Percentiles rank a stretch among this genome's conserved stretches.
Evolutionary conservation across 306 rosid genomes (phyloP).

Genomic region (Glycyrrhiza uralensis): DNA sequence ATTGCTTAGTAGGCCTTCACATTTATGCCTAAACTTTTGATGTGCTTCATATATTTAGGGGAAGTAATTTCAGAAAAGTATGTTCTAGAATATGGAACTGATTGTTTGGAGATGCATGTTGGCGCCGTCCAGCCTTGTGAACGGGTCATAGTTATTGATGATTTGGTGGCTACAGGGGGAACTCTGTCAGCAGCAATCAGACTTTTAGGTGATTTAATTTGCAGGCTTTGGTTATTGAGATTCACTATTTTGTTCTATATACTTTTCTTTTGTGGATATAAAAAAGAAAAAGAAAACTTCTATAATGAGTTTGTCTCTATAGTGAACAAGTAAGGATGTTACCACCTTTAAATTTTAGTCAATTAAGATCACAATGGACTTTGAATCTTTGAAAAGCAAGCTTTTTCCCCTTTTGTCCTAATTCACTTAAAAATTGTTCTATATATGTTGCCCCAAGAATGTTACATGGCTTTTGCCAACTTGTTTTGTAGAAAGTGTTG

Average conservation of each 20-base stretch:
- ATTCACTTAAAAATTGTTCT: background rate
- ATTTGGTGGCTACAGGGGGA: constrained; percentile 96
- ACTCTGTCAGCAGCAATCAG: constrained; percentile 85
- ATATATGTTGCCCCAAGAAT: constrained; percentile 10
- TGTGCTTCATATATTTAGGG: constrained; percentile 46
- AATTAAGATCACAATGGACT: too few species aligned
- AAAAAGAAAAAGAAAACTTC: background rate
- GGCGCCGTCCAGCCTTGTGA: constrained; percentile 81
- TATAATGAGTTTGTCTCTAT: background rate
- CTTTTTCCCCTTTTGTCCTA: background rate
- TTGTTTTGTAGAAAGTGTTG: constrained; percentile 66
- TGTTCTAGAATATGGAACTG: constrained; percentile 85
- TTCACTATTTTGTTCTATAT: background rate
- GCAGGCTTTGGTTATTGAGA: too few species aligned
- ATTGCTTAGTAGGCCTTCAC: background rate
- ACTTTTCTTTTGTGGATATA: background rate
- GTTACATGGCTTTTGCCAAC: constrained; percentile 17
- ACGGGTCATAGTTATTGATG: constrained; percentile 82
- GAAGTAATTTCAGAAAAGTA: constrained; percentile 80
- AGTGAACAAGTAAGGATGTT: background rate
- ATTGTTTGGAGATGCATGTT: constrained; percentile 86
- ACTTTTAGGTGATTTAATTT: constrained; percentile 83
- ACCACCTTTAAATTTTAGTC: background rate
- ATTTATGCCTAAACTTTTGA: constrained; percentile 1
- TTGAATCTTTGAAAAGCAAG: background rate